Base-by-base conservation (phyloP, 2,329 filamentous ascomycete genomes). In the Emericellopsis atlantica region DNA sequence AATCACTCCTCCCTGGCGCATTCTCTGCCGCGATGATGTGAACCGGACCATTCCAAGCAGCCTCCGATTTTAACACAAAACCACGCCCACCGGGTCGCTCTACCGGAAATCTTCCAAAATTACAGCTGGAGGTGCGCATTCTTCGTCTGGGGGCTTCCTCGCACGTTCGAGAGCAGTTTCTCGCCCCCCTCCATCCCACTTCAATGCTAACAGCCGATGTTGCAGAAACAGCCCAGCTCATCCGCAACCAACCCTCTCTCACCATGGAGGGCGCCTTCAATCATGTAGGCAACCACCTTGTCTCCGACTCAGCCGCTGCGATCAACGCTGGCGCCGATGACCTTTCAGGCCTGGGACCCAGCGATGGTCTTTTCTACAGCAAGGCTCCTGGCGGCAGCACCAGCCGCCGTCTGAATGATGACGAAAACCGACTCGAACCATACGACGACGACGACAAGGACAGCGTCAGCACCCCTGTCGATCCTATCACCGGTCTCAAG, bases 271-370 rank as follows among this genome's bases (percentile, higher is more conserved):
- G 82, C 59, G 84, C 86, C 51, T 94, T 93, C 59, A 90, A 82
- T 47, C 83, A 92, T 64, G 77, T 90, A 55, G 84, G 83, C 54
- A 94, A 92, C 65, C 83, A 89, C 64, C 69, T 89, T 51, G 79
- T 92, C 56, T 88, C 84, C 54, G 84, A 89, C 64, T 87, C 83
- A 40, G 84, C 81, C 41, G 80, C 83, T 45, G 85, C 83, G 46
- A 95, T 95, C 62, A 94, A 93, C 55, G 88, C 88, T 48, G 82
- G 77, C 53, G 79, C 84, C 54, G 87, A 93, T 64, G 78, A 78
- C 46, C 62, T 83, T 26, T 82, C 79, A 33, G 74, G 75, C 32
- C 71, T 82, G 54, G 82, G 87, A 49, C 70, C 79, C 29, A 87
- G 94, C 54, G 88, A 94, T 63, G 84, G 75, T 64, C 72, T 90